These are phyloP conservation scores for Hypoxylon crocopeplum DNA, from an alignment of 495 filamentous ascomycete species.

Conservation along the genomic window DNA sequence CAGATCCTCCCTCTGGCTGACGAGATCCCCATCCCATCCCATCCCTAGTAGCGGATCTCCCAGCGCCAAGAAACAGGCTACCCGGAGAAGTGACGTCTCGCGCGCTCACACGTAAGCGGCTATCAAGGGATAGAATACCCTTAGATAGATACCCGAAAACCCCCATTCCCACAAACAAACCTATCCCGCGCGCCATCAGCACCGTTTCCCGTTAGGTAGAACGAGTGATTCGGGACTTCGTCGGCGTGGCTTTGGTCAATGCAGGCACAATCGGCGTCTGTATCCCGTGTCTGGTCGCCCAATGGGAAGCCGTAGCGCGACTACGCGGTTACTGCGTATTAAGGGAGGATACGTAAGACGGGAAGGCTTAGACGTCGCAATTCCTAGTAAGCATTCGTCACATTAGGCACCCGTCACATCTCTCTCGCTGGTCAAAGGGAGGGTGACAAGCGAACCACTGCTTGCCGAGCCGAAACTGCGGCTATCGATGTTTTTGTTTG, in stretches of 20 bases:
- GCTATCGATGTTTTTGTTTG: too few relatives aligned
- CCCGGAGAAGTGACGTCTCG: not conserved
- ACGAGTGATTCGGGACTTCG: slow-evolving; percentile 13
- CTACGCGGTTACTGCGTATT: not conserved
- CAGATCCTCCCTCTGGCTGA: slow-evolving; percentile 22
- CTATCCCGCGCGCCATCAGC: slow-evolving; percentile 11
- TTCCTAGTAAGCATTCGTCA: slow-evolving; percentile 9
- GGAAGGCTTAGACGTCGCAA: slow-evolving; percentile 24
- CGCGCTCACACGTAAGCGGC: slow-evolving; percentile 24
- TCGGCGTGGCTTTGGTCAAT: slow-evolving; percentile 29
- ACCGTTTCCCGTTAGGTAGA: not conserved
- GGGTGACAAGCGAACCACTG: too few relatives aligned
- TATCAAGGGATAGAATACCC: too few relatives aligned
- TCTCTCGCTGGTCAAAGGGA: too few relatives aligned
- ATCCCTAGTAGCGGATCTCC: slow-evolving; percentile 13
- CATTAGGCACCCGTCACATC: too few relatives aligned
- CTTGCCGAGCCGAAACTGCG: not conserved
- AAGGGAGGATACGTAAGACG: slow-evolving; percentile 25
- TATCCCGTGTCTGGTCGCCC: not conserved
- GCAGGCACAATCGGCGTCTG: not conserved
- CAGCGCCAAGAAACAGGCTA: not conserved
- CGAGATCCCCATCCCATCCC: not conserved
- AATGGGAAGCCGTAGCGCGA: slow-evolving; percentile 6
- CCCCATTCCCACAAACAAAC: slow-evolving; percentile 10
- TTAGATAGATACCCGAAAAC: too few relatives aligned